Conservation (phyloP, 1,284 basidiomycete species). For the Farysia itapuensis region DNA sequence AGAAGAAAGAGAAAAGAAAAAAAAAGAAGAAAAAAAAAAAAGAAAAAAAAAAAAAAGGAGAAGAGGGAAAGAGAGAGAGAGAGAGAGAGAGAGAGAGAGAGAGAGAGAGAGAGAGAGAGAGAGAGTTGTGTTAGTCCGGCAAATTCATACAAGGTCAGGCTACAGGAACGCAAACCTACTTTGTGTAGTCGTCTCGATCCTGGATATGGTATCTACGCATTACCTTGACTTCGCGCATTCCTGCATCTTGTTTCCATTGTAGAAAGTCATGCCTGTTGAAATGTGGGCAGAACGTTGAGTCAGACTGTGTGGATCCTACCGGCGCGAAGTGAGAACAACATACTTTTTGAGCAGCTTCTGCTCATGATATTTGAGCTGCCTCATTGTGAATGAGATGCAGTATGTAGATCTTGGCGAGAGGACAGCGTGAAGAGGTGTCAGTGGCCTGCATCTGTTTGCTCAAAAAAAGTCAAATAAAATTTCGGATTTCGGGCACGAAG, state of each 20-base stretch:
- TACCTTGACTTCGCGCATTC: slow-evolving; percentile 86
- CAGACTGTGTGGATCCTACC: neutral
- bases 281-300: neutral
- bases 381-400: too few relatives aligned
- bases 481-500: neutral
- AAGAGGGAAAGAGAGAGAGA: too few relatives aligned
- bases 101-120: too few relatives aligned
- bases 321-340: slow-evolving; percentile 6
- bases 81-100: too few relatives aligned
- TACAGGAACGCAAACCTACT: slow-evolving; percentile 66
- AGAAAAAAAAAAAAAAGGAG: too few relatives aligned
- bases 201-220: slow-evolving; percentile 84
- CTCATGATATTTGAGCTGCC: slow-evolving; percentile 59
- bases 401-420: too few relatives aligned
- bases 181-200: slow-evolving; percentile 84
- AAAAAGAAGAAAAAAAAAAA: too few relatives aligned
- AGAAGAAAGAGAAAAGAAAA: too few relatives aligned
- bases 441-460: too few relatives aligned
- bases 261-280: slow-evolving; percentile 59
- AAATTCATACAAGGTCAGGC: neutral
- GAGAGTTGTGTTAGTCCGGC: too few relatives aligned
- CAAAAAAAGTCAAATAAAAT: too few relatives aligned
- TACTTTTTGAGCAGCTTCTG: slow-evolving; percentile 59
- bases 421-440: too few relatives aligned
- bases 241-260: slow-evolving; percentile 96